phyloP scores from a whole-genome alignment of 768 basidiomycete genomes.

The Cyclocybe cylindracea region DNA sequence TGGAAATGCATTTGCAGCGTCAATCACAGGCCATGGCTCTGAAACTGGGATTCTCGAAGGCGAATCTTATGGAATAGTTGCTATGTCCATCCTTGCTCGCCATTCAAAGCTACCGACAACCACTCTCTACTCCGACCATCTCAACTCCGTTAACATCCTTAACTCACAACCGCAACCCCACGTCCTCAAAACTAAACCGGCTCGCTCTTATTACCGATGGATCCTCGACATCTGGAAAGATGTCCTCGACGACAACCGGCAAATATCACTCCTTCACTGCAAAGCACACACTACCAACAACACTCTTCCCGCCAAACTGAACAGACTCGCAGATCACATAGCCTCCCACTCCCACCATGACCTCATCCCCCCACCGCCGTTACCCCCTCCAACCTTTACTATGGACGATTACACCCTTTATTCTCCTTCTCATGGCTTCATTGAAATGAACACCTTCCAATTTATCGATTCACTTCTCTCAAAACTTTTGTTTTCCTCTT shows the following conservation, averaged over 20 bases:
- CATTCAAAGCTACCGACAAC: background rate
- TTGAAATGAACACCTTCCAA: no score
- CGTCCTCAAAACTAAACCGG: constrained; percentile 1
- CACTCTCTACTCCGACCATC: constrained; percentile 1
- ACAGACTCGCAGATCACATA: background rate
- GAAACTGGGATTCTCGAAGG: constrained; percentile 4
- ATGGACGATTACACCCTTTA: constrained; percentile 2
- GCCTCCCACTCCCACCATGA: background rate
- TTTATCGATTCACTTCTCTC: no score
- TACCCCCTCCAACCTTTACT: background rate
- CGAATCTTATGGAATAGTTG: background rate
- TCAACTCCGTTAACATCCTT: constrained; percentile 2
- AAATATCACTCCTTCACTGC: background rate
- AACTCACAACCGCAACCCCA: background rate
- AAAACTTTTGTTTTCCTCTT: no score
- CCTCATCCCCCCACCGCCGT: background rate
- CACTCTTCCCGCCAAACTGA: background rate
- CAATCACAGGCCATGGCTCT: background rate
- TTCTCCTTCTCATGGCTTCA: background rate
- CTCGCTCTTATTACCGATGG: constrained; percentile 5
- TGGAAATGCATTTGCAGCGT: background rate
- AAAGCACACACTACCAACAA: constrained; percentile 1
- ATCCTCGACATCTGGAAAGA: constrained; percentile 1
- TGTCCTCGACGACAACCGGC: background rate
- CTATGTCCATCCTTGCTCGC: background rate